phyloP scores from a whole-genome alignment of 2,329 filamentous ascomycete genomes.

The Sporothrix pseudoabietina region DNA sequence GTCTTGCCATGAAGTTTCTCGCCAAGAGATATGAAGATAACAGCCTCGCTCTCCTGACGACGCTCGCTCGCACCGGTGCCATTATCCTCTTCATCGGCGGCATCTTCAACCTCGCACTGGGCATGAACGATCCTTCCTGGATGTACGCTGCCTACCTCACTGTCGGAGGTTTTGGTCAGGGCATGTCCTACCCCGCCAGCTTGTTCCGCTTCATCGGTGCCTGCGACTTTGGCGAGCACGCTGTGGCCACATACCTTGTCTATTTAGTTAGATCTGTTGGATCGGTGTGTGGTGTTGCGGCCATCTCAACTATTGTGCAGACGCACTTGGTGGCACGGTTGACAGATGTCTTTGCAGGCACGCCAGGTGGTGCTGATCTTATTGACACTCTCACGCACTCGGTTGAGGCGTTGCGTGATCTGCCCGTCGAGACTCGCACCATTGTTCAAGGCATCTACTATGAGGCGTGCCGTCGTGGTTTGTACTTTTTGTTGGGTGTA shows the following conservation, averaged over 20 bases:
- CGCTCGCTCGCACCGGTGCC: slow-evolving; percentile 55
- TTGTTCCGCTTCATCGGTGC: background rate
- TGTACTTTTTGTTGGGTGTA: slow-evolving; percentile 30
- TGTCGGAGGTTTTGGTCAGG: slow-evolving; percentile 32
- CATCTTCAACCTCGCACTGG: slow-evolving; percentile 48
- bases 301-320: slow-evolving; percentile 30
- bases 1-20: slow-evolving; percentile 58
- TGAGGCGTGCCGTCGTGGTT: slow-evolving; percentile 28
- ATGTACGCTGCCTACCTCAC: slow-evolving; percentile 47
- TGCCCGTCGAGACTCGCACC: slow-evolving; percentile 14
- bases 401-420: slow-evolving; percentile 27
- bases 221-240: slow-evolving; percentile 25
- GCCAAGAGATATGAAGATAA: slow-evolving; percentile 41
- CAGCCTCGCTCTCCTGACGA: slow-evolving; percentile 47
- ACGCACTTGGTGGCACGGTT: slow-evolving; percentile 6
- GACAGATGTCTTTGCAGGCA: slow-evolving; percentile 19
- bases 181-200: slow-evolving; percentile 31
- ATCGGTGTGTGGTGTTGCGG: slow-evolving; percentile 30
- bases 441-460: slow-evolving; percentile 30
- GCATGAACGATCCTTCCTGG: slow-evolving; percentile 53
- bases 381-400: slow-evolving; percentile 30
- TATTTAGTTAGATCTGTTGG: slow-evolving; percentile 31
- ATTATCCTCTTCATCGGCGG: slow-evolving; percentile 54
- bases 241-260: slow-evolving; percentile 29
- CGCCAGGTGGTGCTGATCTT: slow-evolving; percentile 21